Conservation (phyloP, 1,139 yeast species). For the Scheffersomyces cryptocercus region DNA sequence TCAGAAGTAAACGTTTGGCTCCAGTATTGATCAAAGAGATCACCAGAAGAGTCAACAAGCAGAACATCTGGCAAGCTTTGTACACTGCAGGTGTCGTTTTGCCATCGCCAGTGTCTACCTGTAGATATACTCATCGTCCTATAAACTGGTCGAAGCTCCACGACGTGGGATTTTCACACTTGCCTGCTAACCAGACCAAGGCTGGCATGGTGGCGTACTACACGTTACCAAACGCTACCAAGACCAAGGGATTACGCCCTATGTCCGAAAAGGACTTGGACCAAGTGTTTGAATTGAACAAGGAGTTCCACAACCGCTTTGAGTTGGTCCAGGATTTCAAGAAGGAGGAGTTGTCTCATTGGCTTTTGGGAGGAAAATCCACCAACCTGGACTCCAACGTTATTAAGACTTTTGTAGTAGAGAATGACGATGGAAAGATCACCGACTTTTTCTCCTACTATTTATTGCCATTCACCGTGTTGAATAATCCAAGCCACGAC, state of each 20-base stretch:
- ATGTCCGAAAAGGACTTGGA: slow-evolving; percentile 65
- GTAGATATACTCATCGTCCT: slow-evolving; percentile 93
- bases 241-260: slow-evolving; percentile 62
- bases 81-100: slow-evolving; percentile 90
- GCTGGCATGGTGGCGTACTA: slow-evolving; percentile 82
- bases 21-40: slow-evolving; percentile 93
- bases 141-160: slow-evolving; percentile 86
- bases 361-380: slow-evolving; percentile 60
- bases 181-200: slow-evolving; percentile 76
- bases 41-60: slow-evolving; percentile 85
- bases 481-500: slow-evolving; percentile 64
- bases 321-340: slow-evolving; percentile 72
- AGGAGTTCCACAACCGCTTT: slow-evolving; percentile 63
- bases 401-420: slow-evolving; percentile 78
- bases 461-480: slow-evolving; percentile 81
- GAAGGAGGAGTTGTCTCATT: slow-evolving; percentile 74
- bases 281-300: slow-evolving; percentile 59
- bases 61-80: slow-evolving; percentile 92
- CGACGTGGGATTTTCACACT: slow-evolving; percentile 84
- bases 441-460: slow-evolving; percentile 92
- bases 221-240: slow-evolving; percentile 63
- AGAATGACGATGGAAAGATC: slow-evolving; percentile 60
- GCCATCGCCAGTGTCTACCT: slow-evolving; percentile 90
- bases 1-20: slow-evolving; percentile 89
- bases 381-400: slow-evolving; percentile 45